Evolutionary conservation across 331 rosid genomes (phyloP), one percentile per base, ranked within the genome.

Genomic region (Telfairia occidentalis): DNA sequence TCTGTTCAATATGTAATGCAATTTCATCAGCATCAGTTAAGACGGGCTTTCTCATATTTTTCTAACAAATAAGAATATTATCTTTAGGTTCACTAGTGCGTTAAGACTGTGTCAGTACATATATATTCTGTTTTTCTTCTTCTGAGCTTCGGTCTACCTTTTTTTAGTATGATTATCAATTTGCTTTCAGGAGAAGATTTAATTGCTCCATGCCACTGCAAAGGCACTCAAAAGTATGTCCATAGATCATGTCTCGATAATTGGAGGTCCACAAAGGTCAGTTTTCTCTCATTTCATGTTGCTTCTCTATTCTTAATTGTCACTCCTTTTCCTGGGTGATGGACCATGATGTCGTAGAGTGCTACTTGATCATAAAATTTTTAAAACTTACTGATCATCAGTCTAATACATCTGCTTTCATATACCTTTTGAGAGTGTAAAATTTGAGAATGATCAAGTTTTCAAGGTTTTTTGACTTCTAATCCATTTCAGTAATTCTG

Each of bases 241-340:
- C 99, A 95, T 80, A 81, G 99, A 79, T 90, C 93, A 52, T 95
- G 99, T 82, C 96, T 95, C 45, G 99, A 92, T 85, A 90, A 95
- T 79, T 95, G 99, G 99, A 90, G 99, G 85, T 92, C 99, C 76
- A 90, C 99, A 74, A 95, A 91, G 92, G 98, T 87, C 74, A 80
- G 19, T 58, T 70, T 40, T 46, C 73, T 29, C 61, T 65, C 72
- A 28, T 53, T 50, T 30, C 23, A 74, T 55, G 3, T 24, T 72
- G 54, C 16, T 5, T 19, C 52, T 21, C 71, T 75, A 30, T 71
- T 71, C 43, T 3, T 29, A 60, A 72, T 54, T 37, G 18, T 46
- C 37, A 71, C 35, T 54, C 40, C 18, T 57, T 18, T 65, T 9
- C 61, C 23, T 13, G 59, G 43, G 74, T 0, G 50, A 35, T 71